Conservation (phyloP, 768 basidiomycete genomes). For the Tylopilus sp. region DNA sequence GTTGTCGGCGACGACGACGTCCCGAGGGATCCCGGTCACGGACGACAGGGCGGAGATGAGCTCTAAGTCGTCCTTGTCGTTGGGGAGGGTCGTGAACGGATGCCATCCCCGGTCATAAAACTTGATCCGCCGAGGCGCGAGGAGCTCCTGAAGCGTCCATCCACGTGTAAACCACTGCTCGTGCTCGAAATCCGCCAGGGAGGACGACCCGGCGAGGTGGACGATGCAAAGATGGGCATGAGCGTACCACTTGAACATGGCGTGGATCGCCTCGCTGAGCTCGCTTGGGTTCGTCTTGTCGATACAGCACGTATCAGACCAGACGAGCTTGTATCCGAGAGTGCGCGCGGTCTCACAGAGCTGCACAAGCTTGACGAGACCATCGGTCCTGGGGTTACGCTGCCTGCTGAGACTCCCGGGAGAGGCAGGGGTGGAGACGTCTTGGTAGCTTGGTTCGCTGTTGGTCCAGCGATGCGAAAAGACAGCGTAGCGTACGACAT, state of each 20-base stretch:
- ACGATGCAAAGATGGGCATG: conserved; percentile 29
- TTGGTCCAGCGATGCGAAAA: conserved; percentile 27
- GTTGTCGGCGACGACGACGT: conserved; percentile 17
- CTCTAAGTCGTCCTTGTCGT: conserved; percentile 13
- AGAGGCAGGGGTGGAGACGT: conserved; percentile 1
- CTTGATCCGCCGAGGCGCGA: conserved; percentile 26
- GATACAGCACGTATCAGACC: conserved; percentile 34
- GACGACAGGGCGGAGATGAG: conserved; percentile 11
- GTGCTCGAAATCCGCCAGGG: conserved; percentile 8
- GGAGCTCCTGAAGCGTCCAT: conserved; percentile 26
- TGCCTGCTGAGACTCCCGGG: neutral
- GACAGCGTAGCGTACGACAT: conserved; percentile 19
- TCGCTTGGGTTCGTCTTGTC: conserved; percentile 24
- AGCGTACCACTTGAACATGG: conserved; percentile 34
- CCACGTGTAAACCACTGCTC: conserved; percentile 29
- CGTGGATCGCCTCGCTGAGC: conserved; percentile 30
- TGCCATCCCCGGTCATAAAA: conserved; percentile 25
- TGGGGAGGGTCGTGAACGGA: conserved; percentile 9
- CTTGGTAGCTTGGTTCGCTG: conserved; percentile 23
- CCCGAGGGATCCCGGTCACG: conserved; percentile 20
- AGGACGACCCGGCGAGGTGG: conserved; percentile 19
- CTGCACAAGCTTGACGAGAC: conserved; percentile 16
- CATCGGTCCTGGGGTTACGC: neutral
- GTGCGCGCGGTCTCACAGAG: conserved; percentile 22
- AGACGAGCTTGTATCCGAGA: conserved; percentile 20